phyloP scores from a whole-genome alignment of 768 basidiomycete species.

The Leccinum truebloodii region DNA sequence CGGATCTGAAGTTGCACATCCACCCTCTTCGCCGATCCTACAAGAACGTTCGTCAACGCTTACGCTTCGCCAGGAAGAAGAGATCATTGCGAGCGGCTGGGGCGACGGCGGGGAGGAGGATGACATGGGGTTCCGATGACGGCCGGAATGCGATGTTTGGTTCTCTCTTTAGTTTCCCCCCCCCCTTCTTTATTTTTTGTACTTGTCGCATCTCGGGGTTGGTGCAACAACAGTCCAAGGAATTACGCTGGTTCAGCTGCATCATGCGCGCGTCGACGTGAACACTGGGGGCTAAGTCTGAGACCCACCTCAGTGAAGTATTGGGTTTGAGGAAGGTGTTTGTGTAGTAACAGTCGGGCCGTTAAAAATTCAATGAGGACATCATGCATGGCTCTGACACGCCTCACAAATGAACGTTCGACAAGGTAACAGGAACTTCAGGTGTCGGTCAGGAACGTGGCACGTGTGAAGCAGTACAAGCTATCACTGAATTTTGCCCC shows the following conservation, averaged over 20 bases:
- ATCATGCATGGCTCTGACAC: too few relatives aligned
- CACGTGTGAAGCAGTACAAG: too few relatives aligned
- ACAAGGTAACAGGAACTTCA: too few relatives aligned
- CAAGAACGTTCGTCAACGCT: conserved; percentile 32
- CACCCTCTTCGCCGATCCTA: conserved; percentile 13
- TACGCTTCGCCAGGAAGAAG: conserved; percentile 53
- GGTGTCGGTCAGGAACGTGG: too few relatives aligned
- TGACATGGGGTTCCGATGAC: conserved; percentile 64
- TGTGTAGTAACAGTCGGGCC: too few relatives aligned
- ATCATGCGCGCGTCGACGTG: background rate
- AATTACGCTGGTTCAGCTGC: conserved; percentile 15
- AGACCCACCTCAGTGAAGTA: too few relatives aligned
- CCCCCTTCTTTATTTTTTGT: conserved; percentile 15
- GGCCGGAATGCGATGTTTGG: background rate
- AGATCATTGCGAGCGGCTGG: conserved; percentile 67
- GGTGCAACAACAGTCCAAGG: conserved; percentile 14
- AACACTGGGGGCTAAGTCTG: too few relatives aligned
- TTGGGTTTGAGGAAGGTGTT: too few relatives aligned
- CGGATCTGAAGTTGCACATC: conserved; percentile 29
- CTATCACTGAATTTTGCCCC: too few relatives aligned
- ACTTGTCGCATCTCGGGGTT: conserved; percentile 13
- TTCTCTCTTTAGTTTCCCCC: conserved; percentile 5
- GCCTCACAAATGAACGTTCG: too few relatives aligned
- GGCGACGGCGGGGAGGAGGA: conserved; percentile 66
- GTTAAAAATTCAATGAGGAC: too few relatives aligned